Conservation (phyloP, 2,329 filamentous ascomycete genomes). For the Myriosclerotinia curreyana region DNA sequence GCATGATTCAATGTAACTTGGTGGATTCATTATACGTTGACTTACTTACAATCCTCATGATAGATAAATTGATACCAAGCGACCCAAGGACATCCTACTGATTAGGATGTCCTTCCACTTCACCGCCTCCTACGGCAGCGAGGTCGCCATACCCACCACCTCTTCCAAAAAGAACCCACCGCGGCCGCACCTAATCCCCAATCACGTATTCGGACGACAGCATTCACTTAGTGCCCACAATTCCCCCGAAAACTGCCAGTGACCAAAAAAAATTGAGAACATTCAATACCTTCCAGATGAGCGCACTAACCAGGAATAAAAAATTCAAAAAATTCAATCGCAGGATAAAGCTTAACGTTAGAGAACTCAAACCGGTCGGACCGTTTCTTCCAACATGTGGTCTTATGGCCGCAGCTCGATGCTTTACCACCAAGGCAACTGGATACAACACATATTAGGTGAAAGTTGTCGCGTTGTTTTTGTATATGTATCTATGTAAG, state of each 20-base stretch:
- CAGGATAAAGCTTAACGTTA: conserved; percentile 7
- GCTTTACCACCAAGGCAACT: background rate
- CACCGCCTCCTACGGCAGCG: background rate
- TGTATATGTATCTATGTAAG: background rate
- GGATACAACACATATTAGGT: background rate
- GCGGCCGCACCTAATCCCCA: background rate
- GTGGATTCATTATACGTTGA: background rate
- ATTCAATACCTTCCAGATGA: background rate
- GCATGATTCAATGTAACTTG: background rate
- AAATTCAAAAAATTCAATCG: conserved; percentile 5
- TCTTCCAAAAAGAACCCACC: background rate
- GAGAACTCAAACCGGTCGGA: background rate
- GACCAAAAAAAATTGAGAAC: background rate
- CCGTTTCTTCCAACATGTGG: background rate
- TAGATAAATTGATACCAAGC: background rate
- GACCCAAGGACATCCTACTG: background rate
- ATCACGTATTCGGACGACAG: background rate
- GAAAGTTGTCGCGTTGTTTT: background rate
- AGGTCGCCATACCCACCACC: background rate
- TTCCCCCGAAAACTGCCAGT: background rate
- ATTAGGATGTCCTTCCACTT: background rate
- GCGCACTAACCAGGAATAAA: background rate
- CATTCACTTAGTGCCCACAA: background rate
- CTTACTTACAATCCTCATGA: background rate
- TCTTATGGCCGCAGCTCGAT: background rate